Conservation (phyloP, 1,284 basidiomycete species). For the Malassezia yamatoensis region DNA sequence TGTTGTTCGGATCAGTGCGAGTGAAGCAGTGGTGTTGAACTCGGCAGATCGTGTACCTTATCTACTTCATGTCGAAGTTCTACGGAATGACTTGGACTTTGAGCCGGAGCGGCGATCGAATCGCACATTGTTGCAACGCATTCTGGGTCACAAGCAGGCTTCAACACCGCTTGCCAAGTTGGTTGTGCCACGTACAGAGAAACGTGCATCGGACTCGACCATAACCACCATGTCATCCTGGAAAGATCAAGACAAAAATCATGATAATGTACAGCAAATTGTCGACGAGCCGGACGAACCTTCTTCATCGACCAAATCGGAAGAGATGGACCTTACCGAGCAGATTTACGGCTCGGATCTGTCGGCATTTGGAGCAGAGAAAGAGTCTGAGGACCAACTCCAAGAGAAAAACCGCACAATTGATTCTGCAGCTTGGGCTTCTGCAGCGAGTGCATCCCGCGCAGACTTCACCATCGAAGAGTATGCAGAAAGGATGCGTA, state of each 20-base stretch:
- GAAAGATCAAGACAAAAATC: too few species aligned
- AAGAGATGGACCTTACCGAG: conserved; percentile 44
- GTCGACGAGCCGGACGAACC: too few species aligned
- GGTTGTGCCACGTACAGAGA: too few species aligned
- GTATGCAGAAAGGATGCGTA: conserved; percentile 95
- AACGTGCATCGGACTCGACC: too few species aligned
- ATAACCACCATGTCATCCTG: too few species aligned
- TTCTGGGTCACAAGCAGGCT: conserved; percentile 52
- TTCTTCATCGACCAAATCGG: conserved; percentile 1
- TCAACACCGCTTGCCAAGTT: background rate
- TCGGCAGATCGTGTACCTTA: conserved; percentile 94
- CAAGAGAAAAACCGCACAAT: conserved; percentile 33
- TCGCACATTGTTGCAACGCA: conserved; percentile 67
- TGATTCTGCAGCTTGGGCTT: conserved; percentile 39
- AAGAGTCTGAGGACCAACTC: conserved; percentile 28
- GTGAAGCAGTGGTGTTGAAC: conserved; percentile 94
- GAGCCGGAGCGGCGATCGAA: conserved; percentile 74
- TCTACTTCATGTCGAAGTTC: conserved; percentile 81
- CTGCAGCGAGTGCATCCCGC: conserved; percentile 12
- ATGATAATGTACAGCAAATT: too few species aligned
- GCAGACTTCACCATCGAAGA: conserved; percentile 60
- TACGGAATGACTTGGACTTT: conserved; percentile 85
- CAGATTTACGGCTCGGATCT: conserved; percentile 43
- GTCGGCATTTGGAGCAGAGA: conserved; percentile 35
- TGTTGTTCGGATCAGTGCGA: conserved; percentile 91